Base-by-base conservation (phyloP, 2,329 filamentous ascomycete species). In the Thelonectria rubi region DNA sequence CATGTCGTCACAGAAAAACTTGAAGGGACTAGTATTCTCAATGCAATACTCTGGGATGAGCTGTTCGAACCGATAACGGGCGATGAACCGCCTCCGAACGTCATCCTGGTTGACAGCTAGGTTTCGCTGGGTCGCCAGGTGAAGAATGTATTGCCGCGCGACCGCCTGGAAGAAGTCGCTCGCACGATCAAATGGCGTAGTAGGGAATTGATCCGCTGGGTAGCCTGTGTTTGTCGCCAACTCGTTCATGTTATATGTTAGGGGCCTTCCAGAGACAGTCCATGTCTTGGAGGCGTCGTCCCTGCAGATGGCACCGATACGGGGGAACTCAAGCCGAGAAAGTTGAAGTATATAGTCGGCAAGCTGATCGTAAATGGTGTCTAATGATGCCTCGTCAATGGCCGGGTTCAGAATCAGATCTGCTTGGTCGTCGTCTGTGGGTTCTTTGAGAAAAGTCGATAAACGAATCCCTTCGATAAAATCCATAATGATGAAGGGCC, bases 241-340 rank as follows among this genome's bases (percentile, higher is more conserved):
- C 60, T 78, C 74, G 58, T 80, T 79, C 74, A 79, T 79, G 37
- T 77, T 75, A 50, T 75, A 76, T 12, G 76, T 79, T 15, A 79
- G 64, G 6, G 77, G 77, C 57, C 75, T 63, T 58, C 62, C 53
- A 18, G 69, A 67, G 51, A 77, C 75, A 15, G 65, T 60, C 75
- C 73, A 81, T 45, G 21, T 24, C 21, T 7, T 7, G 3, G 54
- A 50, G n/a, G 26, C 5, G 18, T 71, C 64, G 18, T 71, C 64
- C 50, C 65, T 62, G 4, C 74, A 76, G 51, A 80, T 76, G 24
- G 76, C 73, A 7, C 76, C 75, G 37, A 79, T 77, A 4, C 48
- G 42, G 18, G 64, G 15, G 61, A 80, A 76, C 1, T 47, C 20
- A 32, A 76, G 68, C 20, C 65, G 62, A 62, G 70, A 79, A 37